A percentile compares a stretch with the other conserved stretches of the same genome.
These are phyloP conservation scores for Pseudopyricularia cyperi DNA, from an alignment of 2,329 filamentous ascomycete genomes.

Conservation along the genomic window DNA sequence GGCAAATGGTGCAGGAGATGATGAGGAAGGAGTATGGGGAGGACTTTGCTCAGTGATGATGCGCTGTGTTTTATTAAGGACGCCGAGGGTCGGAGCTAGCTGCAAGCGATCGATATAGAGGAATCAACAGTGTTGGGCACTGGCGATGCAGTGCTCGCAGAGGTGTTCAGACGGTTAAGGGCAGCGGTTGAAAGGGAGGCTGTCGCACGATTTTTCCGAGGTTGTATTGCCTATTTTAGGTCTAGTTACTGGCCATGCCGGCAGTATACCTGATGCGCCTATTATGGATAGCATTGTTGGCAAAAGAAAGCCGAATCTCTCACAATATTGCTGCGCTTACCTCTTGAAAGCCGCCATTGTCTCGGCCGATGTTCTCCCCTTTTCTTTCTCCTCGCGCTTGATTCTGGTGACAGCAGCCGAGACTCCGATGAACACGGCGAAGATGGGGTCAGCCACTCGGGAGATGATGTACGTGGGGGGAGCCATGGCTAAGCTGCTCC, in stretches of 20 bases:
- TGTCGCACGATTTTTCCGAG: background rate
- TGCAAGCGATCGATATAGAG: background rate
- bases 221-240: background rate
- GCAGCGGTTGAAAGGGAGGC: background rate
- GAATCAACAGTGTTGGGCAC: background rate
- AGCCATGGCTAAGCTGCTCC: slow-evolving; percentile 24
- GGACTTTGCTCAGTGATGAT: background rate
- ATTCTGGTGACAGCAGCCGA: slow-evolving; percentile 42
- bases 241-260: background rate
- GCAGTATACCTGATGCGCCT: background rate
- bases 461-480: slow-evolving; percentile 47
- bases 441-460: slow-evolving; percentile 43
- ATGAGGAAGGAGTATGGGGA: slow-evolving; percentile 54
- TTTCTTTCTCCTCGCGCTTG: slow-evolving; percentile 46
- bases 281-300: background rate
- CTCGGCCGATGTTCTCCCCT: slow-evolving; percentile 37
- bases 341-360: slow-evolving; percentile 33
- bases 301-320: background rate
- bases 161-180: background rate
- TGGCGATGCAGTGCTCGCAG: background rate
- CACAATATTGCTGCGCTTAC: slow-evolving; percentile 14
- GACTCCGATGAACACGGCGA: slow-evolving; percentile 42
- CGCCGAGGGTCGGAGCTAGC: background rate
- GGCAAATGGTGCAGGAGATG: slow-evolving; percentile 54
- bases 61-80: background rate